These are phyloP conservation scores for Bonia amplexicaulis DNA, from an alignment of 176 grass and related monocot genomes.

Conservation along the genomic window DNA sequence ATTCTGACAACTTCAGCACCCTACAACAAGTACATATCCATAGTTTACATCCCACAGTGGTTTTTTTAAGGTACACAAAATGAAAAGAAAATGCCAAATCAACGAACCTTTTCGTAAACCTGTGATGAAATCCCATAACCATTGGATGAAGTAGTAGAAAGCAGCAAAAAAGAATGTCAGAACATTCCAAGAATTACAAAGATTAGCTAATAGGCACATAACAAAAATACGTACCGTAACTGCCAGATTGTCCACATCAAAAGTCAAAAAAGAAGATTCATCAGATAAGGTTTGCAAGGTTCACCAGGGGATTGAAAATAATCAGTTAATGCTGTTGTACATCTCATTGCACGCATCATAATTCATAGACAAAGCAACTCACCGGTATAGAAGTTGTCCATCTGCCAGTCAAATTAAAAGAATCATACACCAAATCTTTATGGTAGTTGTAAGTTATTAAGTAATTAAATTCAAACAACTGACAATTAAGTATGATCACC, in stretches of 20 bases:
- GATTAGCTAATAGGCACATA: background rate
- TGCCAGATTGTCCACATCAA: constrained; percentile 18
- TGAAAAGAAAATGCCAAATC: background rate
- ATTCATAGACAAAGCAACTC: constrained; percentile 25
- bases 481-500: constrained; percentile 41
- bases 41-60: constrained; percentile 9
- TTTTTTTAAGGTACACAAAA: constrained; percentile 18
- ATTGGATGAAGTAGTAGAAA: constrained; percentile 32
- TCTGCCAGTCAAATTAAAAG: constrained; percentile 64
- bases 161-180: constrained; percentile 23
- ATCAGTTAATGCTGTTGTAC: constrained; percentile 1
- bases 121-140: constrained; percentile 34
- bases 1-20: constrained; percentile 99
- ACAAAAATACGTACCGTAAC: constrained; percentile 62
- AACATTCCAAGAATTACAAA: constrained; percentile 20
- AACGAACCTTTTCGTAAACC: constrained; percentile 96
- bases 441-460: background rate
- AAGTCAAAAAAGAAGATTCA: constrained; percentile 30
- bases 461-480: constrained; percentile 27
- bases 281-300: constrained; percentile 17
- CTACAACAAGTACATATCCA: constrained; percentile 46
- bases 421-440: constrained; percentile 25
- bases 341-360: constrained; percentile 9
- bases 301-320: background rate
- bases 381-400: constrained; percentile 98